phyloP scores from a whole-genome alignment of 805 yeast species.

The Candida wancherniae region DNA sequence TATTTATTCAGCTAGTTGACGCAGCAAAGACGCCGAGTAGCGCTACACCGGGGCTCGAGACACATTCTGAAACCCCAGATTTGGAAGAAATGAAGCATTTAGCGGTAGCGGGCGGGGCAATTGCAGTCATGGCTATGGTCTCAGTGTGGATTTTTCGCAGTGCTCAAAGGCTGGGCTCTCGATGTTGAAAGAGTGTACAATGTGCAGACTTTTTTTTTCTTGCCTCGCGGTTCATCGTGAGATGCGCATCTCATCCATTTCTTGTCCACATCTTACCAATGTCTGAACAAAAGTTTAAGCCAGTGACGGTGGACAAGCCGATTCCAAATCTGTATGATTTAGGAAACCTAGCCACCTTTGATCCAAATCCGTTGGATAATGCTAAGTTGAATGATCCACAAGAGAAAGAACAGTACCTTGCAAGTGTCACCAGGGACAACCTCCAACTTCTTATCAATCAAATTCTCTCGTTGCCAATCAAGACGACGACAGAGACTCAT shows the following conservation, averaged over 20 bases:
- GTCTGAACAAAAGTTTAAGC: conserved; percentile 39
- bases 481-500: conserved; percentile 73
- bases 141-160: conserved; percentile 60
- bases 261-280: conserved; percentile 8
- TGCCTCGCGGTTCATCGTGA: neutral
- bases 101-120: conserved; percentile 63
- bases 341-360: conserved; percentile 88
- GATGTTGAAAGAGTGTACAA: conserved; percentile 1
- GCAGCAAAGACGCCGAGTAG: conserved; percentile 76
- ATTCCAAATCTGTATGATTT: conserved; percentile 87
- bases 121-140: conserved; percentile 59
- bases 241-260: conserved; percentile 16
- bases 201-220: conserved; percentile 3
- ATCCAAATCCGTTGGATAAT: conserved; percentile 77
- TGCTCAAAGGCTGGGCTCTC: conserved; percentile 14
- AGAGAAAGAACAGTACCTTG: conserved; percentile 60
- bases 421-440: conserved; percentile 77
- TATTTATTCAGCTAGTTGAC: conserved; percentile 81
- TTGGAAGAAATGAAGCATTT: conserved; percentile 48
- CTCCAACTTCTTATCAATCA: conserved; percentile 90
- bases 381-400: conserved; percentile 49
- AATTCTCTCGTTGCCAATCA: conserved; percentile 81
- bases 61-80: conserved; percentile 58
- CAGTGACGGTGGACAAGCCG: conserved; percentile 85
- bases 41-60: conserved; percentile 66